These are phyloP conservation scores for Tuber microsphaerosporum DNA, from an alignment of 495 filamentous ascomycete genomes.

Conservation along the genomic window DNA sequence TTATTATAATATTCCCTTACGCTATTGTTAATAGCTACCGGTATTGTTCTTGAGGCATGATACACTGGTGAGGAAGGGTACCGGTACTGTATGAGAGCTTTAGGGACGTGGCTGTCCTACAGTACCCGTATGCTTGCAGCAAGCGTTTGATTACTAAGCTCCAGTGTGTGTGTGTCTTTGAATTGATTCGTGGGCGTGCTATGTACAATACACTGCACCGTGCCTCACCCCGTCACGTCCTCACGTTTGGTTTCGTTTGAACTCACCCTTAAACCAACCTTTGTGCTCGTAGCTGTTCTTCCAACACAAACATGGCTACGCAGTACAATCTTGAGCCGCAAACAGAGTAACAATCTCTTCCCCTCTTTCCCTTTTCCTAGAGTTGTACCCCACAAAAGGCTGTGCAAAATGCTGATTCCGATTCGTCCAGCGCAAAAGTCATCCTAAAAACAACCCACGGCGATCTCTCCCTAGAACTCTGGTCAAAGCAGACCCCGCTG, in stretches of 20 bases:
- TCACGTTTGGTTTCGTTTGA: not conserved
- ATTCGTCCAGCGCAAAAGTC: conserved; percentile 65
- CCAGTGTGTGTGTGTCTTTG: not conserved
- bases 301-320: conserved; percentile 58
- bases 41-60: too few relatives aligned
- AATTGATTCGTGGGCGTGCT: not conserved
- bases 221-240: not conserved
- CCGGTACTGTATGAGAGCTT: too few relatives aligned
- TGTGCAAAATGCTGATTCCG: not conserved
- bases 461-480: conserved; percentile 82
- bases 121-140: too few relatives aligned
- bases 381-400: not conserved
- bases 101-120: too few relatives aligned
- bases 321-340: conserved; percentile 92
- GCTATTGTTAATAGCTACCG: too few relatives aligned
- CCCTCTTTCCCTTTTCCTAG: not conserved
- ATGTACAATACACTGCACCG: too few relatives aligned
- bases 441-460: conserved; percentile 82
- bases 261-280: not conserved
- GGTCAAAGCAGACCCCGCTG: conserved; percentile 85
- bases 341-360: conserved; percentile 33
- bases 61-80: too few relatives aligned
- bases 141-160: not conserved
- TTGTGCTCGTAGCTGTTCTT: not conserved
- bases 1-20: too few relatives aligned